Base-by-base conservation (phyloP, 148 eudicot species). In the Selenicereus undatus region DNA sequence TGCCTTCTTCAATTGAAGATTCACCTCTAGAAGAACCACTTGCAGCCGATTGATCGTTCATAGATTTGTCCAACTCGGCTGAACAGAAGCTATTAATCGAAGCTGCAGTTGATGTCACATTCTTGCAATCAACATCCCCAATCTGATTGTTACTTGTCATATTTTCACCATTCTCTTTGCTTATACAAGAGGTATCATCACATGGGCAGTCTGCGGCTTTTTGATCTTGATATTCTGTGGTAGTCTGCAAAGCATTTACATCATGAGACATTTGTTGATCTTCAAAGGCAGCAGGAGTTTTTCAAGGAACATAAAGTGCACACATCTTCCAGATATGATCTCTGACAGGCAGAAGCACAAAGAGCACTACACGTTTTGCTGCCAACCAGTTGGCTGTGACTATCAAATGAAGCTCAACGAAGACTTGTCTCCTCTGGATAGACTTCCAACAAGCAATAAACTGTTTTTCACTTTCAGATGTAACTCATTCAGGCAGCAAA, bases 21-120 rank as follows among this genome's bases (percentile, higher is more conserved):
- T 75, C 76, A 73, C 58, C 73, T 35, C 70, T 54, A 9, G 35
- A 77, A 11, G 78, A 71, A 17, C 35, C 51, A 79, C n/a, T 51
- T 26, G 76, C 48, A 66, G 58, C 18, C 39, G 83, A 70, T 43
- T 68, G 90, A 65, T 60, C 78, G 83, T 70, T 75, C 50, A 56
- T 32, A 73, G 77, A 36, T 77, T 81, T 85, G 65, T 78, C 84
- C 39, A 76, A 43, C 45, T 74, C 76, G 69, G 73, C 83, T 22
- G 68, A 78, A 68, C 74, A 71, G 42, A 30, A 73, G 52, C 88
- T 88, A 81, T 32, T 42, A 48, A 79, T 78, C 72, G 86, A 85
- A 79, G 75, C 65, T 29, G 86, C 76, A 72, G 74, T 79, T 51
- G 78, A 75, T n/a, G 80, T 69, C 72, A 72, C 80, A 78, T 77